phyloP scores from a whole-genome alignment of 139 green algal species.

The Monoraphidium neglectum region DNA sequence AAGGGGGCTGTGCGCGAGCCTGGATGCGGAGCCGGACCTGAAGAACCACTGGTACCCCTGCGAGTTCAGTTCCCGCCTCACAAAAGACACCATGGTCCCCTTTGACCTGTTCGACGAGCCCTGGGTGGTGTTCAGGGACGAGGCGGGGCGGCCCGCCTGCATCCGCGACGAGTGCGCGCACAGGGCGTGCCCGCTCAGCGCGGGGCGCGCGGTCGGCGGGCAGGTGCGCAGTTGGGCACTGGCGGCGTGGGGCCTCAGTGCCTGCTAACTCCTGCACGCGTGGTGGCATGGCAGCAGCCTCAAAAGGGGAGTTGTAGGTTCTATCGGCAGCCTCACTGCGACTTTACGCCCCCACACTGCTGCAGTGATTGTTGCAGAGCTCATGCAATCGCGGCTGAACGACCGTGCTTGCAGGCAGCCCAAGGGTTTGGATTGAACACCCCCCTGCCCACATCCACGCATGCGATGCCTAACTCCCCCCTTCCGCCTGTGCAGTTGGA shows the following conservation, averaged over 20 bases:
- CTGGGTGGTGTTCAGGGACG: conserved; percentile 93
- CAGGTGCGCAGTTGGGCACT: conserved; percentile 7
- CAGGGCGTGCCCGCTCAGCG: conserved; percentile 90
- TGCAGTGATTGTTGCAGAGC: not conserved
- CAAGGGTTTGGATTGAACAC: not conserved
- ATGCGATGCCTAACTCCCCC: not conserved
- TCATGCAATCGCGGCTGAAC: not conserved
- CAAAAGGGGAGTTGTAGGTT: no score
- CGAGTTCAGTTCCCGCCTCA: conserved; percentile 61
- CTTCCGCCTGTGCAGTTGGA: conserved; percentile 32
- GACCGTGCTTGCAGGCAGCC: not conserved
- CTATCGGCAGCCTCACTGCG: not conserved
- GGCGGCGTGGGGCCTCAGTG: not conserved
- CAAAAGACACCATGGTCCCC: conserved; percentile 57
- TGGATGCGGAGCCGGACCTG: conserved; percentile 62
- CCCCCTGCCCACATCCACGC: not conserved
- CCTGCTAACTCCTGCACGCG: not conserved
- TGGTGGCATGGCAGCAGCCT: not conserved
- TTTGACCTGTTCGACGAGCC: conserved; percentile 95
- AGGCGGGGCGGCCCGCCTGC: conserved; percentile 69
- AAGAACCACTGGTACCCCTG: conserved; percentile 76
- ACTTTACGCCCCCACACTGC: not conserved
- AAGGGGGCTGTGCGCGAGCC: conserved; percentile 55
- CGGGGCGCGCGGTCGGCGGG: conserved; percentile 76
- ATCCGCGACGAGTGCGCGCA: conserved; percentile 94